Base-by-base conservation (phyloP, 2,329 filamentous ascomycete species). In the Aaosphaeria pasadenensis region DNA sequence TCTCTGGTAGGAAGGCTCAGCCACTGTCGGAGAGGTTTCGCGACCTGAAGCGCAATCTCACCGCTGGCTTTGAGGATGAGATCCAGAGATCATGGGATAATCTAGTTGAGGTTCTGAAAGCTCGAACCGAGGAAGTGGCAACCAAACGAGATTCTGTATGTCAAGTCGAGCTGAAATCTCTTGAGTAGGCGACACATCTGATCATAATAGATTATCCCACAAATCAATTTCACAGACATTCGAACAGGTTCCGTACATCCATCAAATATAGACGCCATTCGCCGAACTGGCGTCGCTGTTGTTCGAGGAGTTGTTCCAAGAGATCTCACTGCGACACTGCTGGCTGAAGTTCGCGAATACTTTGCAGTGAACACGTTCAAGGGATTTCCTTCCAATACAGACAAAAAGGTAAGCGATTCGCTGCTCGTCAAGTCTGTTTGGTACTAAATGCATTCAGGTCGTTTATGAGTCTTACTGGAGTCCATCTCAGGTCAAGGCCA, bases 391-490 rank as follows among this genome's bases (percentile, higher is more conserved):
- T 41, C 39, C 11, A 9, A 28, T 9, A 4, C 24, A 11, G 24
- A 11, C 24, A 9, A 36, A 36, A 36, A 36, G n/a, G 33, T 36
- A 13, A 36, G 33, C 9, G 2, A 9, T 28, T 9, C 7, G 3
- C 39, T 9, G 17, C 17, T 24, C 17, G 2, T 24, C 17, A 24
- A 24, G 17, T 24, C 17, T 24, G 17, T 24, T 24, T 24, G 17
- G 17, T 24, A 24, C 41, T 7, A 43, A 43, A 17, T 13, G 31
- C 17, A 29, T 3, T 17, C 41, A 13, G 11, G 41, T 29, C 5
- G 41, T 43, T 7, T 43, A 43, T 29, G 41, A 43, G 24, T 29
- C 31, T 29, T 43, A 43, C 31, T 43, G 41, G 41, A 43, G 7
- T 11, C 41, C 41, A 31, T 11, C 7, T 17, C 41, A 43, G 31